These are phyloP conservation scores for Pseudogymnoascus sp. DNA, from an alignment of 2,329 filamentous ascomycete genomes.

Conservation along the genomic window DNA sequence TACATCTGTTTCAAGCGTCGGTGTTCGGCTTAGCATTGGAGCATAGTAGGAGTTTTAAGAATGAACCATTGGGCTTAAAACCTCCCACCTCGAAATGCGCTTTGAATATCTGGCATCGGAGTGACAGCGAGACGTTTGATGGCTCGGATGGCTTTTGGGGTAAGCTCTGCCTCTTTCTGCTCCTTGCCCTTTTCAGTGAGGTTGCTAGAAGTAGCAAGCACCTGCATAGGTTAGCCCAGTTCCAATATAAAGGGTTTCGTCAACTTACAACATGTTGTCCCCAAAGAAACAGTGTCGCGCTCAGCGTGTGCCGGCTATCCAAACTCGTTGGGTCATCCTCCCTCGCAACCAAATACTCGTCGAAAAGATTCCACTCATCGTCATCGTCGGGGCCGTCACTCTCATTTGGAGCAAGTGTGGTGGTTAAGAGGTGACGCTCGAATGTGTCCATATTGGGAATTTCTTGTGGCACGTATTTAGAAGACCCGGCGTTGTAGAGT, in stretches of 20 bases:
- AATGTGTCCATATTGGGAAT: background rate
- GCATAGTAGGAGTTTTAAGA: background rate
- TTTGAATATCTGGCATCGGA: background rate
- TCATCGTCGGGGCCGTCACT: background rate
- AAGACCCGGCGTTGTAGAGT: background rate
- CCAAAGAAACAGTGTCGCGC: background rate
- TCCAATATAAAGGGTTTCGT: background rate
- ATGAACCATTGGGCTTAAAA: background rate
- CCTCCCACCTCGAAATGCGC: background rate
- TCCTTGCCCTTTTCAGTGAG: background rate
- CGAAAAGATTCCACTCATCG: background rate
- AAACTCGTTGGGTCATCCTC: background rate
- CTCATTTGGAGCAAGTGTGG: background rate
- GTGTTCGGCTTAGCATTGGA: background rate
- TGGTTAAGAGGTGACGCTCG: background rate
- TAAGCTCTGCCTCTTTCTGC: background rate
- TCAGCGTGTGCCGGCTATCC: background rate
- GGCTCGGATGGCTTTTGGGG: background rate
- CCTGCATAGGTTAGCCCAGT: background rate
- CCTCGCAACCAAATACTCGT: background rate
- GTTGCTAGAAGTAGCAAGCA: background rate
- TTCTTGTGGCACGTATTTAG: background rate
- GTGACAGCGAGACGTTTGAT: background rate
- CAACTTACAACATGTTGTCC: background rate
- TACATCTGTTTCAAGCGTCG: background rate